Conservation (phyloP, 116 monocot genomes). For the Papilionanthe hybrid region DNA sequence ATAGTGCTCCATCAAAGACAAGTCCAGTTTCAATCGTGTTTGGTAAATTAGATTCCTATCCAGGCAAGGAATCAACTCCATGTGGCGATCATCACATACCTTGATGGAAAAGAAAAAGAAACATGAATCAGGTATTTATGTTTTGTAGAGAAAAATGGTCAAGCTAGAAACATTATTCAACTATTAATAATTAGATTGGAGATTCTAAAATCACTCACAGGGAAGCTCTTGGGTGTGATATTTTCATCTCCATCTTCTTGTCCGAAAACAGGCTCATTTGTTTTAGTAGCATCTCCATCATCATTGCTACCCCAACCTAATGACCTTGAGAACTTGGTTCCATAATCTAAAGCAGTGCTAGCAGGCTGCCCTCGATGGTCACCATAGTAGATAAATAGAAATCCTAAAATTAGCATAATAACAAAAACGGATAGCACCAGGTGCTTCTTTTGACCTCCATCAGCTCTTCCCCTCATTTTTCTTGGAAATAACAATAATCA, state of each 20-base stretch:
- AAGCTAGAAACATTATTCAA: background rate
- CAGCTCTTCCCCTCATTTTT: conserved; percentile 70
- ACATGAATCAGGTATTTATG: background rate
- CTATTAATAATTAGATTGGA: background rate
- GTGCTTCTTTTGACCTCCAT: conserved; percentile 65
- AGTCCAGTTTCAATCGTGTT: conserved; percentile 81
- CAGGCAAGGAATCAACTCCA: conserved; percentile 96
- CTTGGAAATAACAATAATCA: conserved; percentile 5
- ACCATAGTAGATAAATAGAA: conserved; percentile 65
- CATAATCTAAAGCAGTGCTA: conserved; percentile 69
- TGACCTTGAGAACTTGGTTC: conserved; percentile 65
- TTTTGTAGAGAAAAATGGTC: background rate
- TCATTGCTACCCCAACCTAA: conserved; percentile 67
- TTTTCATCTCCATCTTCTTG: conserved; percentile 41
- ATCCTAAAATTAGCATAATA: conserved; percentile 35
- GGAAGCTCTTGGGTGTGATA: conserved; percentile 63
- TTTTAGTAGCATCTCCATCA: conserved; percentile 38
- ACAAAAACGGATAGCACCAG: conserved; percentile 42
- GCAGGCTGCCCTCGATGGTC: conserved; percentile 35
- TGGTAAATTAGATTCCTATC: conserved; percentile 96
- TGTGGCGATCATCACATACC: conserved; percentile 92
- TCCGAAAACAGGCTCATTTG: conserved; percentile 52
- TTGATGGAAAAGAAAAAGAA: conserved; percentile 16
- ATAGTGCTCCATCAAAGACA: conserved; percentile 94
- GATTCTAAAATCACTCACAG: conserved; percentile 44